A percentile compares a stretch with the other conserved stretches of the same genome.
Evolutionary conservation across 306 rosid species (phyloP).

Genomic region (Alnus rubra): DNA sequence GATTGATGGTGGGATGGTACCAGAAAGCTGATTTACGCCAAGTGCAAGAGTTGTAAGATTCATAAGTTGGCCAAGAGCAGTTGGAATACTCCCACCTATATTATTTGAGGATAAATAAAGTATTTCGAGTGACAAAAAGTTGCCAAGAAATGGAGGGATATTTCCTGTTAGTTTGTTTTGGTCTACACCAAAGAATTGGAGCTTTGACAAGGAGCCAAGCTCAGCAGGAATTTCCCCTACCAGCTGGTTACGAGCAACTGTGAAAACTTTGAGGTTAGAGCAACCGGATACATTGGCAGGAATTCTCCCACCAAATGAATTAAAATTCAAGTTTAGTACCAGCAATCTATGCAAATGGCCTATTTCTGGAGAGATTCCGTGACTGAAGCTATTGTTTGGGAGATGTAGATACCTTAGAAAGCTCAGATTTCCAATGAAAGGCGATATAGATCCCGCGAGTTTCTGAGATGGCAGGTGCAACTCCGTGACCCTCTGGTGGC

Average conservation of each 20-base stretch:
- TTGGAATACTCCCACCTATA: not conserved
- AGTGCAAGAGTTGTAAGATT: not conserved
- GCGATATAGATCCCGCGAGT: not conserved
- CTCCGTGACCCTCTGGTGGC: not conserved
- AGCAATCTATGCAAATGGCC: not conserved
- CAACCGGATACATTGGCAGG: not conserved
- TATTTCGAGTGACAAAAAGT: not conserved
- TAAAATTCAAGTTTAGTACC: too few relatives aligned
- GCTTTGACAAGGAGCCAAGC: not conserved
- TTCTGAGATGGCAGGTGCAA: not conserved
- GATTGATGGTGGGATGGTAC: not conserved
- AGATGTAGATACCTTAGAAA: not conserved
- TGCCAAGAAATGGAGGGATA: not conserved
- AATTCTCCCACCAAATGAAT: not conserved
- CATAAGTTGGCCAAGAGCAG: not conserved
- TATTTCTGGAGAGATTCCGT: not conserved
- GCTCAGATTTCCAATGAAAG: not conserved
- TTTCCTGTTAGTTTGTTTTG: not conserved
- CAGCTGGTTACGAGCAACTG: not conserved
- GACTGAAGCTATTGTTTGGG: not conserved
- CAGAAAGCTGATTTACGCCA: not conserved
- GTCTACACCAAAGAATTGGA: not conserved
- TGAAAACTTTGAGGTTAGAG: not conserved
- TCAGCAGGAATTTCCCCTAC: not conserved
- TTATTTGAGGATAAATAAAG: not conserved